These are phyloP conservation scores for Termitomyces sp. DNA, from an alignment of 768 basidiomycete genomes.

Conservation along the genomic window DNA sequence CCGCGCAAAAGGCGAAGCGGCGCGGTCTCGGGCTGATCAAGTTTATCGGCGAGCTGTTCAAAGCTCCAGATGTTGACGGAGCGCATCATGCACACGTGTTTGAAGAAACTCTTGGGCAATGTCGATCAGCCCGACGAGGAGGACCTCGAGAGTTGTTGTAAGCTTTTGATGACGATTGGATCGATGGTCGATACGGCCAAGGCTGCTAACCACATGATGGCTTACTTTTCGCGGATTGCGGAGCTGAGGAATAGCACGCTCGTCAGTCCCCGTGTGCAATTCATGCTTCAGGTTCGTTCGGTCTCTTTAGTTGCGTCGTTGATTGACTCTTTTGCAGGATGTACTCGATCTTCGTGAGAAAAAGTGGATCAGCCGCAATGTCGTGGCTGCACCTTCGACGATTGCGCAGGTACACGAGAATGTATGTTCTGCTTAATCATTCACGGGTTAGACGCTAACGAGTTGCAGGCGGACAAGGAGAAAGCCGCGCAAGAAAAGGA, in stretches of 20 bases:
- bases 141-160: constrained; percentile 95
- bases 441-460: background rate
- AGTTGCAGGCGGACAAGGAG: constrained; percentile 70
- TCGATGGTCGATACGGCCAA: constrained; percentile 73
- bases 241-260: constrained; percentile 69
- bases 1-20: constrained; percentile 94
- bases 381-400: constrained; percentile 73
- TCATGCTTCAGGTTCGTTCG: constrained; percentile 80
- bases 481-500: constrained; percentile 62
- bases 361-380: too few relatives aligned
- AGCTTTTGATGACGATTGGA: constrained; percentile 87
- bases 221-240: constrained; percentile 90
- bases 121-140: constrained; percentile 96
- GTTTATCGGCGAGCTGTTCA: constrained; percentile 98
- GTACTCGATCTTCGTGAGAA: too few relatives aligned
- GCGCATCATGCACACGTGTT: constrained; percentile 98
- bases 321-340: too few relatives aligned
- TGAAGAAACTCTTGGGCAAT: constrained; percentile 91
- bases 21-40: constrained; percentile 95
- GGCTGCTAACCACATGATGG: constrained; percentile 81
- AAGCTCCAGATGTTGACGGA: constrained; percentile 98
- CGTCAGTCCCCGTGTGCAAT: constrained; percentile 84
- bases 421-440: constrained; percentile 55
- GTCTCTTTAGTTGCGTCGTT: too few relatives aligned
- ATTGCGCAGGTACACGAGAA: constrained; percentile 85